Conservation (phyloP, 1,284 basidiomycete species). For the Irpex sp. region DNA sequence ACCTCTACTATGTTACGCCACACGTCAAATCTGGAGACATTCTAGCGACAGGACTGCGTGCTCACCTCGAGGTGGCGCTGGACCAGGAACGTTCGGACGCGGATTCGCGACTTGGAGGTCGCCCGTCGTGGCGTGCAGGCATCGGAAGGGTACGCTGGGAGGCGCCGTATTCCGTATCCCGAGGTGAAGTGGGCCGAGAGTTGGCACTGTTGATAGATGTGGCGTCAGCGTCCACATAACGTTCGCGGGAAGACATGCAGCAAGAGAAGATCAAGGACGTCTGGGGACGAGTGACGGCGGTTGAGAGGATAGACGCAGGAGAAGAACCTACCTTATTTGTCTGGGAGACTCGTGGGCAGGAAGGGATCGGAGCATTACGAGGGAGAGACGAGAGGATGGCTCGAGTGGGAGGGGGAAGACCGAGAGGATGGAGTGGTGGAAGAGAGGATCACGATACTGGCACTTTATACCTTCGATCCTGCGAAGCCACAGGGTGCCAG, state of each 20-base stretch:
- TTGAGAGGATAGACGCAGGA: background rate
- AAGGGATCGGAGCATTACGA: constrained; percentile 3
- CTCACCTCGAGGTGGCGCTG: background rate
- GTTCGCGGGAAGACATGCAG: constrained; percentile 1
- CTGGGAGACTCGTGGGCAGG: background rate
- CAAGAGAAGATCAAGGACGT: background rate
- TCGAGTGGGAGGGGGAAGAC: background rate
- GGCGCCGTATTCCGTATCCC: background rate
- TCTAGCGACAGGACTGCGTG: background rate
- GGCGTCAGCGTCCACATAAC: background rate
- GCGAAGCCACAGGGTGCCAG: constrained; percentile 1
- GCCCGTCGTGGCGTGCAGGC: background rate
- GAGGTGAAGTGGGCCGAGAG: background rate
- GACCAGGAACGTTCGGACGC: background rate
- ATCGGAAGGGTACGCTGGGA: background rate
- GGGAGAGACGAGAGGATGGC: background rate
- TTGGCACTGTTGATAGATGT: background rate
- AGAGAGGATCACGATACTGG: background rate
- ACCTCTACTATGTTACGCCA: background rate
- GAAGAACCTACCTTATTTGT: constrained; percentile 1
- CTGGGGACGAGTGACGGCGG: background rate
- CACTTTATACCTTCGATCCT: constrained; percentile 8
- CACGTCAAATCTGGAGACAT: background rate
- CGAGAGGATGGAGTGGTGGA: constrained; percentile 1
- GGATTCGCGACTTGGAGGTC: background rate